phyloP scores from a whole-genome alignment of 148 eudicot species.

The Heliamphora exappendiculata region DNA sequence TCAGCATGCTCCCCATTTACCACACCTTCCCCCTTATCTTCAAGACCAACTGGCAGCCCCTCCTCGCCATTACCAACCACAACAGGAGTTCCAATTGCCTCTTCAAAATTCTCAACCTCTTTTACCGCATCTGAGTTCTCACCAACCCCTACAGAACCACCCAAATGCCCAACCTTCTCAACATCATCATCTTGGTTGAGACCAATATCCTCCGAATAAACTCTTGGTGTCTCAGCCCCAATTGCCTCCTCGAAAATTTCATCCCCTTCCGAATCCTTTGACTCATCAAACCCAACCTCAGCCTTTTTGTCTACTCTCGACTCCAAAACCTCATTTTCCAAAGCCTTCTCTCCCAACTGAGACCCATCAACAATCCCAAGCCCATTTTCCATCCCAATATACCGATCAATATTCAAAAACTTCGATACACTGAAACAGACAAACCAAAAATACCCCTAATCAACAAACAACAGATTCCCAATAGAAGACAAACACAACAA shows the following conservation, averaged over 20 bases:
- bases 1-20: slow-evolving; percentile 11
- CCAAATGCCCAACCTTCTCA: slow-evolving; percentile 10
- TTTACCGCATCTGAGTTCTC: slow-evolving; percentile 19
- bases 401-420: slow-evolving; percentile 12
- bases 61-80: slow-evolving; percentile 14
- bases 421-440: slow-evolving; percentile 20
- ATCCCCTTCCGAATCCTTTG: slow-evolving; percentile 43
- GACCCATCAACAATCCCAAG: slow-evolving; percentile 31
- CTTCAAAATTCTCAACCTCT: slow-evolving; percentile 28
- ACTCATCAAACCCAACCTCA: slow-evolving; percentile 23
- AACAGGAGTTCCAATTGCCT: slow-evolving; percentile 21
- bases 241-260: slow-evolving; percentile 63
- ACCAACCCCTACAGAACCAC: slow-evolving; percentile 13
- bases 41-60: slow-evolving; percentile 15
- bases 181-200: slow-evolving; percentile 16
- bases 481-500: background rate
- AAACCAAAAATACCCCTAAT: background rate
- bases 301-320: slow-evolving; percentile 24
- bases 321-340: slow-evolving; percentile 27
- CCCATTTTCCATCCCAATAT: slow-evolving; percentile 64
- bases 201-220: slow-evolving; percentile 23
- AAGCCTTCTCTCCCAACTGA: slow-evolving; percentile 23
- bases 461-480: background rate
- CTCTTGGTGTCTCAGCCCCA: slow-evolving; percentile 18
- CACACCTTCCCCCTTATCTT: slow-evolving; percentile 18